Evolutionary conservation across 768 basidiomycete species (phyloP).

Genomic region (Suillus americanus): DNA sequence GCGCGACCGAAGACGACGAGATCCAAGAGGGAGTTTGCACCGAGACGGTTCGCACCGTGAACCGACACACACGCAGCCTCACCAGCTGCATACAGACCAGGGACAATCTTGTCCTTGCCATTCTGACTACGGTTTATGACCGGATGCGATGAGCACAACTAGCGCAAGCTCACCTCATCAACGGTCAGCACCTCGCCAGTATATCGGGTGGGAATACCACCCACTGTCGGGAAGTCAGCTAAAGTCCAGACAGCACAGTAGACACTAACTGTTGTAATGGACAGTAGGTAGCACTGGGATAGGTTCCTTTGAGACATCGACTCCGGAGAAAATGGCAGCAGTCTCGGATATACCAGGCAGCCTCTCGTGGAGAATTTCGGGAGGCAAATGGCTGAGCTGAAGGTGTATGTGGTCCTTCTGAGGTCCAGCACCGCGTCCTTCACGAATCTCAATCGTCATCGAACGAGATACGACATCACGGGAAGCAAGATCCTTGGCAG

Average conservation of each 20-base stretch:
- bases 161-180: slow-evolving; percentile 48
- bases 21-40: slow-evolving; percentile 97
- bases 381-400: slow-evolving; percentile 95
- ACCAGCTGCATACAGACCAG: slow-evolving; percentile 96
- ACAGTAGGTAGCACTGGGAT: slow-evolving; percentile 98
- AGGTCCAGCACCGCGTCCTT: slow-evolving; percentile 97
- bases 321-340: slow-evolving; percentile 97
- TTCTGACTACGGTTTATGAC: slow-evolving; percentile 34
- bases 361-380: slow-evolving; percentile 93
- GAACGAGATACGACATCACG: slow-evolving; percentile 99
- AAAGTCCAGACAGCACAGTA: background rate
- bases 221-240: slow-evolving; percentile 58
- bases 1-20: slow-evolving; percentile 99
- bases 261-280: slow-evolving; percentile 91
- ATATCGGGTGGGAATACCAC: slow-evolving; percentile 98
- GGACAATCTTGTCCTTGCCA: slow-evolving; percentile 92
- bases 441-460: slow-evolving; percentile 98
- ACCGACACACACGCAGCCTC: slow-evolving; percentile 99
- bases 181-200: slow-evolving; percentile 94
- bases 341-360: slow-evolving; percentile 99
- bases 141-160: slow-evolving; percentile 7
- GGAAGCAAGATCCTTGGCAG: slow-evolving; percentile 98
- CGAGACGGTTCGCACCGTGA: slow-evolving; percentile 98
- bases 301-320: slow-evolving; percentile 99
- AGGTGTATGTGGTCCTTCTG: slow-evolving; percentile 98